Evolutionary conservation across 495 filamentous ascomycete species (phyloP).

Genomic region (Cenococcum geophilum): DNA sequence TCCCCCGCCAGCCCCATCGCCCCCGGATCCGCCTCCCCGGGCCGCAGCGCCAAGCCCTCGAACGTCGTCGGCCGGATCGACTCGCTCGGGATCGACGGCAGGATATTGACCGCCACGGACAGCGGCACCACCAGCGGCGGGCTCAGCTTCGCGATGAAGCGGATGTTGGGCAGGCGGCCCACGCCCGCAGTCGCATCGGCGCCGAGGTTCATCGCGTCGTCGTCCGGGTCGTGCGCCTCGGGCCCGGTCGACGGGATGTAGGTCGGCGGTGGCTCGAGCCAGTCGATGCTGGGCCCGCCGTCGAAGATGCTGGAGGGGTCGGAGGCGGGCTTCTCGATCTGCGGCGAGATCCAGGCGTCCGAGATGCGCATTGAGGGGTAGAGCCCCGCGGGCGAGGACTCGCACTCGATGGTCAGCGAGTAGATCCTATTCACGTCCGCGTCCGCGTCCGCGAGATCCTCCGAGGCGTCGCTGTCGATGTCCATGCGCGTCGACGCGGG

Average conservation of each 20-base stretch:
- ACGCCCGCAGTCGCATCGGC: slow-evolving; percentile 23
- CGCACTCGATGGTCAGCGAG: slow-evolving; percentile 60
- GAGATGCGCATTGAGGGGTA: slow-evolving; percentile 59
- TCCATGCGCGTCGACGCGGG: slow-evolving; percentile 26
- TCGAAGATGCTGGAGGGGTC: slow-evolving; percentile 18
- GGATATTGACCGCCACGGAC: slow-evolving; percentile 59
- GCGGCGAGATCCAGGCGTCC: slow-evolving; percentile 57
- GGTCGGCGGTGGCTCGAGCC: slow-evolving; percentile 55
- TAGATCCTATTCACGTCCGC: slow-evolving; percentile 44
- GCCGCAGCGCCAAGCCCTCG: slow-evolving; percentile 56
- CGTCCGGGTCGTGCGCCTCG: too few species aligned
- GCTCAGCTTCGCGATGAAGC: slow-evolving; percentile 77
- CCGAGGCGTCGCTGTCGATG: slow-evolving; percentile 15
- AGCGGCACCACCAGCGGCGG: slow-evolving; percentile 74
- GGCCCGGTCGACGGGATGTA: slow-evolving; percentile 34
- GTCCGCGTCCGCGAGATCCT: slow-evolving; percentile 21
- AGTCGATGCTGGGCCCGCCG: slow-evolving; percentile 52
- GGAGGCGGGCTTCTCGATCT: slow-evolving; percentile 47
- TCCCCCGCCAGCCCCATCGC: slow-evolving; percentile 40
- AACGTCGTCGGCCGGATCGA: slow-evolving; percentile 54
- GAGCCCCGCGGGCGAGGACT: slow-evolving; percentile 45
- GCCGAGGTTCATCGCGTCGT: slow-evolving; percentile 40
- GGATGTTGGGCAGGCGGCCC: slow-evolving; percentile 61
- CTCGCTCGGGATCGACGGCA: slow-evolving; percentile 52
- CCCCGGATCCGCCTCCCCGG: slow-evolving; percentile 35